A percentile compares a stretch with the other conserved stretches of the same genome.
Evolutionary conservation across 352 stramenopile species (phyloP).

Genomic region (Saprolegnia parasitica): DNA sequence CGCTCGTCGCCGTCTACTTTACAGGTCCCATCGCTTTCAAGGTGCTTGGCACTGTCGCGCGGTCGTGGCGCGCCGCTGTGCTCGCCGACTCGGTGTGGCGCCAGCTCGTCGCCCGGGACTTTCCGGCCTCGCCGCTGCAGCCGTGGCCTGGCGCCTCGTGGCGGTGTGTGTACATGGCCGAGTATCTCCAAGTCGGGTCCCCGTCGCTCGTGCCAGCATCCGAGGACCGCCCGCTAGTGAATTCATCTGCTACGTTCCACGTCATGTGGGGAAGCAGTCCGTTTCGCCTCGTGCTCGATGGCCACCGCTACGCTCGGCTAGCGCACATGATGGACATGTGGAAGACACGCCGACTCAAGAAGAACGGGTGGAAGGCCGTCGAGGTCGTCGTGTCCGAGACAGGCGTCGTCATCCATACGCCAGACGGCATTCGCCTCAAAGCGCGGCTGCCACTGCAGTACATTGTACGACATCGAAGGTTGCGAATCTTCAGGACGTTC

Average conservation of each 20-base stretch:
- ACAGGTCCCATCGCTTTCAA: background rate
- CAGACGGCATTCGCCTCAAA: background rate
- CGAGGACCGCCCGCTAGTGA: background rate
- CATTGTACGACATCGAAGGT: conserved; percentile 4
- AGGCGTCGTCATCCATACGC: background rate
- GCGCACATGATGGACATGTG: background rate
- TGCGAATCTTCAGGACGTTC: background rate
- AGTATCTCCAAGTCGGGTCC: background rate
- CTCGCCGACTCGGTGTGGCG: background rate
- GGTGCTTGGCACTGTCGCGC: background rate
- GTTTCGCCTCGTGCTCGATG: background rate
- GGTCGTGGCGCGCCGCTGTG: background rate
- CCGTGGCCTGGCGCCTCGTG: background rate
- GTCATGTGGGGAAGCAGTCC: background rate
- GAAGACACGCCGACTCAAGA: conserved; percentile 6
- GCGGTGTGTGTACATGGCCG: background rate
- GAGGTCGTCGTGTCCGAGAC: background rate
- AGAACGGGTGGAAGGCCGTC: conserved; percentile 4
- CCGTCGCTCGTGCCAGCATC: background rate
- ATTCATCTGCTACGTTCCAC: background rate
- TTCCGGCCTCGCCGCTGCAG: background rate
- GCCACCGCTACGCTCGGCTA: background rate
- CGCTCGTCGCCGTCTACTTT: too few species aligned
- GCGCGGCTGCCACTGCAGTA: conserved; percentile 1
- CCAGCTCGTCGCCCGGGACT: background rate